A percentile compares a stretch with the other conserved stretches of the same genome.
Conservation (phyloP, 2,329 filamentous ascomycete species). For the Colletotrichum echinochloae region DNA sequence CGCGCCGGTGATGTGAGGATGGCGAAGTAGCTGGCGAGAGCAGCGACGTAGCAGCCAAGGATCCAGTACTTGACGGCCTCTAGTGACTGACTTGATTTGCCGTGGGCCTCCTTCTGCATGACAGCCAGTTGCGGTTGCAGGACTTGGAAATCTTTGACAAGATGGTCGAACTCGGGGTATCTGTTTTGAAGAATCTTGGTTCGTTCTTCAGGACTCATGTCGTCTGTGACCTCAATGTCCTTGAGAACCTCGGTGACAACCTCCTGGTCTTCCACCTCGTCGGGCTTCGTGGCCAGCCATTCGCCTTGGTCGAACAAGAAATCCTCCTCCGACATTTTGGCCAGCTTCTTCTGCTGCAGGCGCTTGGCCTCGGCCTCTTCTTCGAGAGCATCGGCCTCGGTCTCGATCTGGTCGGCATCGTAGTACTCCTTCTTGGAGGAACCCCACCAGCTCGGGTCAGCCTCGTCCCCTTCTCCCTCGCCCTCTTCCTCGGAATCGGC, state of each 20-base stretch:
- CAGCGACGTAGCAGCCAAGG: conserved; percentile 85
- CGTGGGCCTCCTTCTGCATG: conserved; percentile 69
- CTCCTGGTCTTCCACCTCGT: conserved; percentile 64
- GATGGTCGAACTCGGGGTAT: conserved; percentile 92
- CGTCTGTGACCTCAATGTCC: conserved; percentile 82
- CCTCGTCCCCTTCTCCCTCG: conserved; percentile 65
- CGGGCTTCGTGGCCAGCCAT: conserved; percentile 74
- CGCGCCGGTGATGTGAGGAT: conserved; percentile 85
- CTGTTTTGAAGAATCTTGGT: conserved; percentile 79
- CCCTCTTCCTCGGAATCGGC: conserved; percentile 53
- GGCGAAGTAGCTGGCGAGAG: conserved; percentile 93
- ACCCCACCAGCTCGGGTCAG: conserved; percentile 83
- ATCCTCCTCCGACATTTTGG: conserved; percentile 90
- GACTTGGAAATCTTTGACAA: conserved; percentile 83
- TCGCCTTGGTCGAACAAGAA: conserved; percentile 93
- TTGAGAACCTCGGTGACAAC: conserved; percentile 90
- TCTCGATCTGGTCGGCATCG: conserved; percentile 80
- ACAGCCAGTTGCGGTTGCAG: conserved; percentile 74
- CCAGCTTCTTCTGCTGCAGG: conserved; percentile 89
- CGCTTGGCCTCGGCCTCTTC: conserved; percentile 92
- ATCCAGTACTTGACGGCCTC: conserved; percentile 81
- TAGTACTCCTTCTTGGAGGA: conserved; percentile 92
- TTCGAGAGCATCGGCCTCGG: conserved; percentile 79
- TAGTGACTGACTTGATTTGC: conserved; percentile 64
- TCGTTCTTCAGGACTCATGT: conserved; percentile 81